A percentile compares a stretch with the other conserved stretches of the same genome.
Conservation (phyloP, 768 basidiomycete genomes). For the Heimioporus sp. region DNA sequence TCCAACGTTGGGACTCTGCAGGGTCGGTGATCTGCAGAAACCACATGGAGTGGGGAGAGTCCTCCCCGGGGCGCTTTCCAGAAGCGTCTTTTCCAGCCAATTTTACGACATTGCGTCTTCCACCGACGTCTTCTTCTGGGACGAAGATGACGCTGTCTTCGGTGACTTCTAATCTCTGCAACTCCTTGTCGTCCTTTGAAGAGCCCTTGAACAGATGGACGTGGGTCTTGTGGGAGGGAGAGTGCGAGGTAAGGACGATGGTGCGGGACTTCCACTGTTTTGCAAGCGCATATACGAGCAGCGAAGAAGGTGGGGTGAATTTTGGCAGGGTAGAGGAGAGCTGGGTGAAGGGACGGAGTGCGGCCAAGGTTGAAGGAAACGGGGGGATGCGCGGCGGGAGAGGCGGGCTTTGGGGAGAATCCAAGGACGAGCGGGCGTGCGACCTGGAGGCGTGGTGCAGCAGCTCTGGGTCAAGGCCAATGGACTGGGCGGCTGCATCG, state of each 20-base stretch:
- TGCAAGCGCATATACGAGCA: slow-evolving; percentile 70
- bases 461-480: slow-evolving; percentile 61
- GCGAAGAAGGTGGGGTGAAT: slow-evolving; percentile 62
- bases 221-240: slow-evolving; percentile 41
- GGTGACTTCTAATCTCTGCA: slow-evolving; percentile 74
- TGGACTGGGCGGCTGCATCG: slow-evolving; percentile 72
- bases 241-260: slow-evolving; percentile 54
- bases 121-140: slow-evolving; percentile 51
- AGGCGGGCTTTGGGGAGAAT: slow-evolving; percentile 14
- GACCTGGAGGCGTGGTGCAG: slow-evolving; percentile 35
- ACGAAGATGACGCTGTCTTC: slow-evolving; percentile 77
- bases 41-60: slow-evolving; percentile 39
- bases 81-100: slow-evolving; percentile 65
- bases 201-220: slow-evolving; percentile 73
- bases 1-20: slow-evolving; percentile 71
- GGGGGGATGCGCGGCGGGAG: slow-evolving; percentile 37
- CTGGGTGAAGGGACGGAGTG: slow-evolving; percentile 52
- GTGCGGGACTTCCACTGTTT: slow-evolving; percentile 71
- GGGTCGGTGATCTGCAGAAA: slow-evolving; percentile 63
- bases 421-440: slow-evolving; percentile 10
- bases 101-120: slow-evolving; percentile 56
- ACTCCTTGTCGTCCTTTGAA: slow-evolving; percentile 58
- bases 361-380: slow-evolving; percentile 58
- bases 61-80: slow-evolving; percentile 27
- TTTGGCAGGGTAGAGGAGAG: slow-evolving; percentile 59